phyloP scores from a whole-genome alignment of 139 green algal species.

The Closterium sp. region DNA sequence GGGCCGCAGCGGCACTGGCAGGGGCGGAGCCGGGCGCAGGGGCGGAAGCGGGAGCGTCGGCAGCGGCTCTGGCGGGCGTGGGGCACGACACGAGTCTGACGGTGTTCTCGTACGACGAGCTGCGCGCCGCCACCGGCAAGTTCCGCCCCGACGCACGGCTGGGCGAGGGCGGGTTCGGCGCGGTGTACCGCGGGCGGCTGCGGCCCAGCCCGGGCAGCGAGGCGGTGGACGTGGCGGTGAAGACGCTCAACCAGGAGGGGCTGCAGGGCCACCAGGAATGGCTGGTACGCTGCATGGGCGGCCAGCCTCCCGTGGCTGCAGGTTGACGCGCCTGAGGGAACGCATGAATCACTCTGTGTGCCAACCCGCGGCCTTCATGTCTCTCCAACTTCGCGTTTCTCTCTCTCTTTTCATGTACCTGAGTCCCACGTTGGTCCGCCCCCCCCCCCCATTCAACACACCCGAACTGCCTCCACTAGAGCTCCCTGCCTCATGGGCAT shows the following conservation, averaged over 20 bases:
- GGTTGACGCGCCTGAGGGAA: background rate
- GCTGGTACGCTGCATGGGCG: too few relatives aligned
- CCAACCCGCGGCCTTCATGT: background rate
- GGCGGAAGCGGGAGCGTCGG: background rate
- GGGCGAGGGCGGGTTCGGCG: slow-evolving; percentile 45
- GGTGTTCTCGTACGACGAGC: slow-evolving; percentile 33
- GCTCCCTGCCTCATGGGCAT: background rate
- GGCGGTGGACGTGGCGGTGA: slow-evolving; percentile 32
- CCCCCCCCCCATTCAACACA: too few relatives aligned
- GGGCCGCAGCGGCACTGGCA: background rate
- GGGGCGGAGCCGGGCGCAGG: too few relatives aligned
- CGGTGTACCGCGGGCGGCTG: slow-evolving; percentile 32
- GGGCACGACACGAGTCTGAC: background rate
- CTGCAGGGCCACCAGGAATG: slow-evolving; percentile 48
- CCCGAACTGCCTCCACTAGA: background rate
- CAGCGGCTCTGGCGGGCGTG: background rate
- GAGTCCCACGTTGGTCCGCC: too few relatives aligned
- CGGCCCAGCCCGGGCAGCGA: background rate
- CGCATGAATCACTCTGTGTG: background rate
- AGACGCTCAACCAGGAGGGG: slow-evolving; percentile 42
- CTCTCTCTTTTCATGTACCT: too few relatives aligned
- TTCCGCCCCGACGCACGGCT: slow-evolving; percentile 32
- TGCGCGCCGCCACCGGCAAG: slow-evolving; percentile 15
- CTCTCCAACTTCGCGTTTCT: background rate
- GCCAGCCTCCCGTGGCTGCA: background rate